These are phyloP conservation scores for Penicillium sp. DNA, from an alignment of 2,329 filamentous ascomycete species.

Conservation along the genomic window DNA sequence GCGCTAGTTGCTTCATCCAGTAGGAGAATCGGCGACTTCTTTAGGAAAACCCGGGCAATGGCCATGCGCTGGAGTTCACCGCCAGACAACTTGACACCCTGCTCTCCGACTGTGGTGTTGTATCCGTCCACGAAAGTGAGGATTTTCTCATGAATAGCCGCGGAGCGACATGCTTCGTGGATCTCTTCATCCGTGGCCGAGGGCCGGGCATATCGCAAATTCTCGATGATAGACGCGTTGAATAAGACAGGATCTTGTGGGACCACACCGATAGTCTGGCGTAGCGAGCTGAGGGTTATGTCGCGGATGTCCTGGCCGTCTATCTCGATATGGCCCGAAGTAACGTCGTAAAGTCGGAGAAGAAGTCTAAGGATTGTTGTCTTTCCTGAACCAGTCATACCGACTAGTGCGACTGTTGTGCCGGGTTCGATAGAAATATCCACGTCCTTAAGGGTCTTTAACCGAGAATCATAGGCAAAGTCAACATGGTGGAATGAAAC, in stretches of 20 bases:
- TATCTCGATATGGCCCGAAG: conserved; percentile 48
- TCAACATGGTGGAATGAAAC: conserved; percentile 50
- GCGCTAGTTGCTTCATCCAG: conserved; percentile 47
- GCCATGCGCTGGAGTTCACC: conserved; percentile 46
- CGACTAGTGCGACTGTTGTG: conserved; percentile 55
- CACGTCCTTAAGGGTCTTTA: conserved; percentile 46
- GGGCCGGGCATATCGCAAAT: conserved; percentile 59
- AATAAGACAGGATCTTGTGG: conserved; percentile 64
- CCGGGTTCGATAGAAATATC: conserved; percentile 47
- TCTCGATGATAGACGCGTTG: conserved; percentile 62
- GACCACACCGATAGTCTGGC: conserved; percentile 59
- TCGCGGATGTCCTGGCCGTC: conserved; percentile 57
- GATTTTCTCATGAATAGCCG: conserved; percentile 41
- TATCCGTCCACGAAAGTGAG: conserved; percentile 39
- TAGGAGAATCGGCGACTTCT: conserved; percentile 39
- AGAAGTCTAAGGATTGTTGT: conserved; percentile 54
- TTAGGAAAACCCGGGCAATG: conserved; percentile 43
- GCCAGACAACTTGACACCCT: conserved; percentile 37
- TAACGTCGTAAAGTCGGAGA: conserved; percentile 54
- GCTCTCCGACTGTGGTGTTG: conserved; percentile 33
- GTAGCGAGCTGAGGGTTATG: conserved; percentile 56
- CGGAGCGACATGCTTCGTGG: conserved; percentile 31
- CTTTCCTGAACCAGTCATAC: conserved; percentile 55
- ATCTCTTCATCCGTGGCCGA: conserved; percentile 24
- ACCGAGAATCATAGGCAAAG: conserved; percentile 52